Base-by-base conservation (phyloP, 768 basidiomycete species). In the Termitomyces bulborhizus region DNA sequence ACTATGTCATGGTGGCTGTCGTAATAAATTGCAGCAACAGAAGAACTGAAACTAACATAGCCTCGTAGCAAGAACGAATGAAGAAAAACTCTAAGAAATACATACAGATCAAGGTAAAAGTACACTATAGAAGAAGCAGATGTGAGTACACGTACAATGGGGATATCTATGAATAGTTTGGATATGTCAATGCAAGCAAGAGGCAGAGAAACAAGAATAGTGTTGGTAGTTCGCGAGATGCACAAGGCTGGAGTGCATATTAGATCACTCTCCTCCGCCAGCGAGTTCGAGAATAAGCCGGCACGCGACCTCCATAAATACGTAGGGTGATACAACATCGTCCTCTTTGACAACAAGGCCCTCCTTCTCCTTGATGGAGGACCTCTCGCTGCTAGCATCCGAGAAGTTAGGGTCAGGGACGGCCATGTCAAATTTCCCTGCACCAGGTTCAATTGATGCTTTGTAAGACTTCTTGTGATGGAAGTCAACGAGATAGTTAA, bases 401-500 rank as follows among this genome's bases (percentile, higher is more conserved):
- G 80, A 76, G 46, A 77, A 67, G 11, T 60, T 63, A 15, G 75
- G 69, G 52, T 82, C 81, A n/a, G 68, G 72, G 24, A 74, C 71
- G 0, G 75, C 76, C 77, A 85, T 85, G 63, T 89, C 89, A 62
- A 84, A 92, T 58, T 78, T 85, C 16, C 81, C 85, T 16, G 87
- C 85, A 6, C 76, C 87, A 0, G 81, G 76, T 40, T 86, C 83
- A 12, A 75, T 76, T 1, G 82, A 83, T 6, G 90, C 91, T 61
- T 76, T 80, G 71, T 98, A 97, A 50, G 93, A 90, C 67, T 93
- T 94, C 69, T 97, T 93, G 75, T 98, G 95, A 63, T 97, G 88
- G 73, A 99, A 99, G 68, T 98, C 96, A 54, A 99, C 97, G 29
- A 99, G 81, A 71, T 98, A 98, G 72, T 98, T 98, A 68, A 86